Base-by-base conservation (phyloP, 2,329 filamentous ascomycete species). In the Fusarium sp. region DNA sequence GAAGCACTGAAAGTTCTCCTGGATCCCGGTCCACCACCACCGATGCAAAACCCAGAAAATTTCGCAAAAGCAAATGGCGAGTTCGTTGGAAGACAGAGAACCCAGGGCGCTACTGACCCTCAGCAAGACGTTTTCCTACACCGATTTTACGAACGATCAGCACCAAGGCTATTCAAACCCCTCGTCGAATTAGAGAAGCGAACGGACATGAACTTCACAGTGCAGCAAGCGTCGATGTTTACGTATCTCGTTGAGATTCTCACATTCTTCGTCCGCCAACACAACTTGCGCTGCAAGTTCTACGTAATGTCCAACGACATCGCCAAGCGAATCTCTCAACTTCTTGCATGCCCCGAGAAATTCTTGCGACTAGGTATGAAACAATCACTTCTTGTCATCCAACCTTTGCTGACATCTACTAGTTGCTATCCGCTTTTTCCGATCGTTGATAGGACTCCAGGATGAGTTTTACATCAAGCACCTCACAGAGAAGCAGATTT, bases 1-100 rank as follows among this genome's bases (percentile, higher is more conserved):
- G 96, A 99, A 81, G 93, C 95, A 9, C 90, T 99, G 76, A 97
- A 97, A 80, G 92, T 98, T 22, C 84, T 99, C 13, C 85, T 99
- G 35, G 96, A 98, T 84, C 93, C 76, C 80, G 89, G 79, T 9
- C 66, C 66, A 78, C 77, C 79, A 7, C 77, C 79, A 7, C 80
- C 81, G 4, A 69, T 74, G 7, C 82, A 82, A 47, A 78, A 71
- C 10, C 88, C 55, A 48, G 90, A 92, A 65, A 82, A 82, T 41
- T 82, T 88, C 63, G 83, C 83, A 2, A 89, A 90, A 76, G 85
- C 85, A 35, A 91, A 90, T 62, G 87, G 86, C 67, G 93, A 96
- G 60, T 88, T 90, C 70, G 82, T 88, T 37, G 82, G 85, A 27
- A 90, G 93, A 77, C 81, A 87, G 67, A 85, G 88, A 73, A 82